Percentiles rank a stretch among this genome's conserved stretches.
These are phyloP conservation scores for Mrakiaceae sp. DNA, from an alignment of 1,284 basidiomycete genomes.

Conservation along the genomic window DNA sequence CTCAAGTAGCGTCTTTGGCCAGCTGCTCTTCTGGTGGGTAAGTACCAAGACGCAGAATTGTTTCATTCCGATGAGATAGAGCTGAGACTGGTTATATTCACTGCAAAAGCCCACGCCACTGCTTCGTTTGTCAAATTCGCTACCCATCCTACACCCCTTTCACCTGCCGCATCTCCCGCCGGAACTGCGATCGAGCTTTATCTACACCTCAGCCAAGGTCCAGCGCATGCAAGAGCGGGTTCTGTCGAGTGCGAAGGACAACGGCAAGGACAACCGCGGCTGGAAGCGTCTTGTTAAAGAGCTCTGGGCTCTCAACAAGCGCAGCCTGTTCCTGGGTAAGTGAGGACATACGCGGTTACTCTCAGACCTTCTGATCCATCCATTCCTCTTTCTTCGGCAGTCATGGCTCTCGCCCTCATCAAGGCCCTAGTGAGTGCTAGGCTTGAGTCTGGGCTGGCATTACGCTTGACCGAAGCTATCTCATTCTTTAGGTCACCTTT, in stretches of 20 bases:
- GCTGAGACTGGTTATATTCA: neutral
- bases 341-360: neutral
- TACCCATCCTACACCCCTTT: neutral
- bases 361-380: neutral
- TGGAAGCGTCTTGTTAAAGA: neutral
- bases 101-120: neutral
- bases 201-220: neutral
- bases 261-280: neutral
- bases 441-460: too few relatives aligned
- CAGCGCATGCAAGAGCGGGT: too few relatives aligned
- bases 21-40: conserved; percentile 9
- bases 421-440: conserved; percentile 4
- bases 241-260: too few relatives aligned
- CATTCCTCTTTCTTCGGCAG: neutral
- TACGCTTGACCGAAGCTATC: too few relatives aligned
- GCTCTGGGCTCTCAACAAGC: conserved; percentile 1
- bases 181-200: neutral
- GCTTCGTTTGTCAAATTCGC: neutral
- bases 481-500: neutral
- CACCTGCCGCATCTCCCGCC: neutral
- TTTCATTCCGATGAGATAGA: too few relatives aligned
- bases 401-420: conserved; percentile 1
- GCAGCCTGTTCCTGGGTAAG: neutral
- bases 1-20: neutral
- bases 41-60: neutral